phyloP scores from a whole-genome alignment of 2,329 filamentous ascomycete genomes.

The Hypoxylon sp. region DNA sequence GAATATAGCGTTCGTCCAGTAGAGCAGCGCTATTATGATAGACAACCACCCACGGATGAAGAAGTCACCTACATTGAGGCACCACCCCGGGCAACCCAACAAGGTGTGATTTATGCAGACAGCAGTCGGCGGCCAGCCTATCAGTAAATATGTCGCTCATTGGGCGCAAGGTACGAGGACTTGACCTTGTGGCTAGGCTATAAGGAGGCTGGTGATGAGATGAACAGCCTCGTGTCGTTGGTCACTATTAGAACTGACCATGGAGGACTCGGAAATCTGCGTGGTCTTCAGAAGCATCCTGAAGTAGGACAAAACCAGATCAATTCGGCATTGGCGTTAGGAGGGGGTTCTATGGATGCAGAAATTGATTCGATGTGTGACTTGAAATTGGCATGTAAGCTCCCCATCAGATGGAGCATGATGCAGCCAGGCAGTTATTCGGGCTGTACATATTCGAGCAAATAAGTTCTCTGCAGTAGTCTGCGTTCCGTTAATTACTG shows the following conservation, averaged over 20 bases:
- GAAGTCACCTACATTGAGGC: conserved; percentile 57
- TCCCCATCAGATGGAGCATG: conserved; percentile 6
- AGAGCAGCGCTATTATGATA: conserved; percentile 57
- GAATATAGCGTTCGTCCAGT: conserved; percentile 54
- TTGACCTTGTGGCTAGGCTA: neutral
- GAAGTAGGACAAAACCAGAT: conserved; percentile 4
- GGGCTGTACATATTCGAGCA: conserved; percentile 17
- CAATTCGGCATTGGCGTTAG: conserved; percentile 14
- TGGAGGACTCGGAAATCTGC: neutral
- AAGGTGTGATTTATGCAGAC: conserved; percentile 58
- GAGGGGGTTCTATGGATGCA: conserved; percentile 7
- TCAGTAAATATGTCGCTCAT: conserved; percentile 39
- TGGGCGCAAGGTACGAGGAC: no score
- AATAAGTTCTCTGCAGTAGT: conserved; percentile 3
- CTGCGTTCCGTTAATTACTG: conserved; percentile 4
- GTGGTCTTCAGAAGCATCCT: conserved; percentile 2
- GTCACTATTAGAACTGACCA: neutral
- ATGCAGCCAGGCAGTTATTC: conserved; percentile 12
- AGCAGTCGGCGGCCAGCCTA: conserved; percentile 46
- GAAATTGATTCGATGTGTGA: conserved; percentile 9
- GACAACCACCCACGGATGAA: conserved; percentile 47
- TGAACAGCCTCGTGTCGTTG: conserved; percentile 1
- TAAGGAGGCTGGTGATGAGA: neutral
- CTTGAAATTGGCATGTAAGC: conserved; percentile 20
- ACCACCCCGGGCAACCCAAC: conserved; percentile 51